Evolutionary conservation across 305 asterid genomes (phyloP), one percentile per base, ranked within the genome.

Genomic region (Striga hermonthica): DNA sequence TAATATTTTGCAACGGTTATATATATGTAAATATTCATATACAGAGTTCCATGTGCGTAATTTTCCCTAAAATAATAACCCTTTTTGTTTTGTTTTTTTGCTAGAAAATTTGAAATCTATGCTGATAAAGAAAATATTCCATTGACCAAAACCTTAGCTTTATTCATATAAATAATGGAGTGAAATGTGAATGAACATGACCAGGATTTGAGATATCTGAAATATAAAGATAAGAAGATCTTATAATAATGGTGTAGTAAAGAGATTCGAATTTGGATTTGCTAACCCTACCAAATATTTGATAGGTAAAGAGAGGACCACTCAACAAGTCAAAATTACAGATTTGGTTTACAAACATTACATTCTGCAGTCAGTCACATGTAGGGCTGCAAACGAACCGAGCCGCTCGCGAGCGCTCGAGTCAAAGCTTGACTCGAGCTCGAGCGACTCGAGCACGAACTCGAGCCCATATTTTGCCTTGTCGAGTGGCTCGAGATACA

Each of bases 151-250:
- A 16, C 7, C 22, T 15, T 52, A 52, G 35, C 57, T 52, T 52
- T 52, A 52, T 28, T 52, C 36, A 52, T 14, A 52, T n/a, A n/a
- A n/a, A n/a, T 35, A 52, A 16, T 52, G 57, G 57, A 8, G 57
- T 52, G 36, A 52, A 22, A 22, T 22, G 28, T 52, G 22, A 16
- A 22, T 22, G 31, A 22, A 52, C 34, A 52, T 50, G 57, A 50
- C 57, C 15, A 50, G n/a, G 34, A 50, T 50, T 16, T 9, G 7
- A 50, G 34, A 50, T 50, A n/a, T 50, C 57, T 50, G 5, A n/a
- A 16, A n/a, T 22, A 57, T 1, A 57, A 37, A 57, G 31, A 35
- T 11, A 52, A 9, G 15, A 22, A 35, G 8, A 34, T 35, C 45
- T 43, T 57, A 35, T n/a, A n/a, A 31, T 56, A 34, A 28, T 31